These are phyloP conservation scores for Hemerocallis citrina DNA, from an alignment of 106 monocot genomes.

Conservation along the genomic window DNA sequence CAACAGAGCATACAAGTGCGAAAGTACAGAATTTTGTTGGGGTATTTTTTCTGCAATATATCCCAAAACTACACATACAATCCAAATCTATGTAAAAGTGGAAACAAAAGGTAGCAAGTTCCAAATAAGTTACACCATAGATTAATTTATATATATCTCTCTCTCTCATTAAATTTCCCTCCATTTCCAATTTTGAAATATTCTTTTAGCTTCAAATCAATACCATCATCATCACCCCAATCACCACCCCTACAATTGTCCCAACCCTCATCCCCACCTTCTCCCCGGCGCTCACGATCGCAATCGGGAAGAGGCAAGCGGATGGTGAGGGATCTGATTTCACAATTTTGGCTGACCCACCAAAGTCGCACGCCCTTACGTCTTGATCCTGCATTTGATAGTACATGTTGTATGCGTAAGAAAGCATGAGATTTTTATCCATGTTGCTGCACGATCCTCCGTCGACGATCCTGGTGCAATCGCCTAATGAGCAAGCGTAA, in stretches of 20 bases:
- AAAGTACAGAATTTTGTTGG: too few relatives aligned
- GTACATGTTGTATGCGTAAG: slow-evolving; percentile 73
- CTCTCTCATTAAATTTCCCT: too few relatives aligned
- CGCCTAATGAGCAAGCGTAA: slow-evolving; percentile 54
- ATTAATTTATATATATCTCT: too few relatives aligned
- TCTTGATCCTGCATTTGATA: slow-evolving; percentile 85
- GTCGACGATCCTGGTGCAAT: slow-evolving; percentile 49
- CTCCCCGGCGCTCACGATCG: slow-evolving; percentile 36
- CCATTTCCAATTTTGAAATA: too few relatives aligned
- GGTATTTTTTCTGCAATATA: too few relatives aligned
- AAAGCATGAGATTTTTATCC: slow-evolving; percentile 14
- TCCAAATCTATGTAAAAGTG: too few relatives aligned
- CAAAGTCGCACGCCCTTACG: slow-evolving; percentile 66
- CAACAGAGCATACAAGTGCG: too few relatives aligned
- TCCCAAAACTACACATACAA: too few relatives aligned
- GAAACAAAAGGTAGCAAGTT: too few relatives aligned
- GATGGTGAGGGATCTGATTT: slow-evolving; percentile 31
- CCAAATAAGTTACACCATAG: too few relatives aligned
- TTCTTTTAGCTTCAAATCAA: too few relatives aligned
- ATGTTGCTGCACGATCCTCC: slow-evolving; percentile 32
- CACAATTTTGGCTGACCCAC: slow-evolving; percentile 40
- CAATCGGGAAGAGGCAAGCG: slow-evolving; percentile 51
- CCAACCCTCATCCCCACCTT: not conserved
- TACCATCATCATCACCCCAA: slow-evolving; percentile 5
- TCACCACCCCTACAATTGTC: not conserved